Base-by-base conservation (phyloP, 257 asterid species). In the Nicotiana attenuata region DNA sequence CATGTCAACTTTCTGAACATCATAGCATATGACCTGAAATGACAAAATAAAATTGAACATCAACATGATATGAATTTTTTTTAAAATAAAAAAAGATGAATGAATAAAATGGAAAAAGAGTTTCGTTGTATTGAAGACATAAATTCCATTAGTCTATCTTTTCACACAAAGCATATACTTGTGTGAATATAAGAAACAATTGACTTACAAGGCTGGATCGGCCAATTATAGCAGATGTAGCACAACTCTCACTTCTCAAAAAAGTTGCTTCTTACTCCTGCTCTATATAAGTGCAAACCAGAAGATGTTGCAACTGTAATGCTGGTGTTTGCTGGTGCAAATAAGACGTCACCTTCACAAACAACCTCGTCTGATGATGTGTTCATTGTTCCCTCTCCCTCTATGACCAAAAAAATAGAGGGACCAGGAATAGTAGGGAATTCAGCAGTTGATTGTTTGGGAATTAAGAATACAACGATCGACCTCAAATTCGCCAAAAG, bases 401-500 rank as follows among this genome's bases (percentile, higher is more conserved):
- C 77, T 84, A 85, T 65, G 10, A 91, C 90, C 83, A 96, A 28
- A 28, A 86, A 96, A 35, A 96, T 83, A 22, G 92, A 90, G 65
- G 99, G 98, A n/a, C 98, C 95, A 3, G 88, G 84, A 75, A 85
- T 82, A 7, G 90, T 86, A 2, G 97, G 93, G 47, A 94, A 86
- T 26, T 82, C 90, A 28, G 89, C 84, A 2, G 90, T 85, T 60
- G 88, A 76, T 69, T 80, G 89, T 82, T 75, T 52, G n/a, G 98
- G 98, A 77, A n/a, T n/a, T n/a, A n/a, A 96, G 92, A 56, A 88
- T 84, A 68, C 97, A 92, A 9, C 85, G 87, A 56, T 96, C 99
- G 8, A 96, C 97, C 90, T 96, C 99, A 65, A 96, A 96, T 80
- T 96, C 98, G 29, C 93, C 98, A 64, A 90, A 94, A 10, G 98